These are phyloP conservation scores for Polyplosphaeria fusca DNA, from an alignment of 495 filamentous ascomycete species.

Conservation along the genomic window DNA sequence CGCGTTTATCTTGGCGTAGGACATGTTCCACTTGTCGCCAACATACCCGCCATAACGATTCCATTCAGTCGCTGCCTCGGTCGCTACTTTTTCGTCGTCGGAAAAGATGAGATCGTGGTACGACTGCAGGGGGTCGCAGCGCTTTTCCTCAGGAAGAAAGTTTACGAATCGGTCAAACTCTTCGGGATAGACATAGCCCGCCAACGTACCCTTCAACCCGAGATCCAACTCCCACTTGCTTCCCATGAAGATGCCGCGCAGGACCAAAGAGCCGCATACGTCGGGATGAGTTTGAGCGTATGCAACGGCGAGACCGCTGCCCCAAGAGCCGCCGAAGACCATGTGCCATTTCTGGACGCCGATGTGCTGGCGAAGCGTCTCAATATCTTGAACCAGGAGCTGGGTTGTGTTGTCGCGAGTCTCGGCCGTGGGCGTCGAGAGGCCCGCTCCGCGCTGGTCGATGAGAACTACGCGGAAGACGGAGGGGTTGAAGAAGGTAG, in stretches of 20 bases:
- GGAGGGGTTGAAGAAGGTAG: conserved; percentile 46
- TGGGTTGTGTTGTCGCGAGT: conserved; percentile 48
- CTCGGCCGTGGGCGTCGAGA: conserved; percentile 43
- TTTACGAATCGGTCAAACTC: conserved; percentile 42
- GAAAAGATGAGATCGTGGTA: conserved; percentile 42
- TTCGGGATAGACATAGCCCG: conserved; percentile 43
- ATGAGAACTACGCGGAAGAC: conserved; percentile 48
- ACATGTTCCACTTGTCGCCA: conserved; percentile 41
- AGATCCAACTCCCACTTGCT: conserved; percentile 38
- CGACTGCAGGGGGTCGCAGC: conserved; percentile 33
- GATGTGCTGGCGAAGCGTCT: conserved; percentile 44
- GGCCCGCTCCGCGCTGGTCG: conserved; percentile 49
- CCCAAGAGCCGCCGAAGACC: conserved; percentile 53
- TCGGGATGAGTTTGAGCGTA: conserved; percentile 47
- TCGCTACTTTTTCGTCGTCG: conserved; percentile 28
- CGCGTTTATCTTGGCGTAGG: conserved; percentile 43
- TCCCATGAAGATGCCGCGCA: conserved; percentile 46
- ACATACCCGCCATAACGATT: conserved; percentile 32
- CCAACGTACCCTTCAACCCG: conserved; percentile 26
- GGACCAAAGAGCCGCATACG: conserved; percentile 38
- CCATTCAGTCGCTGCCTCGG: conserved; percentile 36
- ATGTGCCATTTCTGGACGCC: conserved; percentile 46
- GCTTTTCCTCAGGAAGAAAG: conserved; percentile 40
- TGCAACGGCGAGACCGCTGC: conserved; percentile 44
- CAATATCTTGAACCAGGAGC: conserved; percentile 47